phyloP scores from a whole-genome alignment of 192 early-diverging fungal genomes.

The Podila clonocystis region DNA sequence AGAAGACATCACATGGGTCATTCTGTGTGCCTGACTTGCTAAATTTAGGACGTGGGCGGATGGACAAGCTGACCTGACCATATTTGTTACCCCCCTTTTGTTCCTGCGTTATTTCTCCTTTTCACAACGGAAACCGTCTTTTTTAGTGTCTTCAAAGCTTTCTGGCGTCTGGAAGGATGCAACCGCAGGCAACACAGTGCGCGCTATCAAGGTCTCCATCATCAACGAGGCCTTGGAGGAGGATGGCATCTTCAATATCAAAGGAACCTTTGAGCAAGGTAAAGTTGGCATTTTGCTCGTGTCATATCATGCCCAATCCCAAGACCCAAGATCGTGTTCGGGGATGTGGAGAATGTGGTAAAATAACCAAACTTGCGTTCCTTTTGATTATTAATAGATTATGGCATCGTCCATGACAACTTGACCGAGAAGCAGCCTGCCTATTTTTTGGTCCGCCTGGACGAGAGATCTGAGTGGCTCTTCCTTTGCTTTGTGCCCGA shows the following conservation, averaged over 20 bases:
- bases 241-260: constrained; percentile 38
- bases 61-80: no score
- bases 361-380: no score
- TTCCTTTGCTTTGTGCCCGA: constrained; percentile 87
- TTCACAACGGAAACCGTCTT: neutral
- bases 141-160: constrained; percentile 33
- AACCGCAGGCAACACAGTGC: constrained; percentile 32
- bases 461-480: constrained; percentile 74
- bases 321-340: neutral
- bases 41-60: neutral
- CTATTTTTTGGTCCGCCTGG: constrained; percentile 74
- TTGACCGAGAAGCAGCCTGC: constrained; percentile 66
- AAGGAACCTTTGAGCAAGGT: constrained; percentile 58
- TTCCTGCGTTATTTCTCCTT: no score
- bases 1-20: neutral
- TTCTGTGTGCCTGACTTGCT: neutral
- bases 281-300: neutral
- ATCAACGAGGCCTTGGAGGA: constrained; percentile 57
- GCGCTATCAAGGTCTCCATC: constrained; percentile 60
- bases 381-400: constrained; percentile 52
- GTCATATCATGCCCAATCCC: neutral
- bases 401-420: constrained; percentile 54
- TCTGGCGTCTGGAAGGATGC: constrained; percentile 35
- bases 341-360: neutral
- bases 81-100: no score